Evolutionary conservation across 2,329 filamentous ascomycete species (phyloP).

Genomic region (Arachnomyces sp.): DNA sequence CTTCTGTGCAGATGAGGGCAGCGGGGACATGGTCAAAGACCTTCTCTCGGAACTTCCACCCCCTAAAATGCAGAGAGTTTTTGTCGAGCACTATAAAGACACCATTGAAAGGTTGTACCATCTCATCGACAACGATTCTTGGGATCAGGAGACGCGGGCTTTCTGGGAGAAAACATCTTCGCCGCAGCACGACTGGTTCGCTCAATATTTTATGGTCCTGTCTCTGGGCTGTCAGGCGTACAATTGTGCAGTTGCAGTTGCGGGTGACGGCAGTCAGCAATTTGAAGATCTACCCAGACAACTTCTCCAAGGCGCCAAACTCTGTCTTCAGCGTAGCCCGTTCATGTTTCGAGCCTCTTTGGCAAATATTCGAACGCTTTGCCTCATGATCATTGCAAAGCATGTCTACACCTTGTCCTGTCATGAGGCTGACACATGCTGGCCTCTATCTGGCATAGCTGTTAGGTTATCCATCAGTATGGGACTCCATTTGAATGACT

Average conservation of each 20-base stretch:
- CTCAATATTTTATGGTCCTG: conserved; percentile 13
- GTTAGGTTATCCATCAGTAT: conserved; percentile 33
- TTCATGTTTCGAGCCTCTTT: conserved; percentile 11
- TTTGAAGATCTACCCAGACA: conserved; percentile 4
- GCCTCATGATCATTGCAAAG: conserved; percentile 16
- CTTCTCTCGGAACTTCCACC: conserved; percentile 8
- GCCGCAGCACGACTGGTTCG: conserved; percentile 13
- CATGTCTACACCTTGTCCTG: conserved; percentile 13
- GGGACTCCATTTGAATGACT: conserved; percentile 38
- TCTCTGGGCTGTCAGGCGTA: conserved; percentile 10
- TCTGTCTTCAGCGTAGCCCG: conserved; percentile 12
- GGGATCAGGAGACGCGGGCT: conserved; percentile 47
- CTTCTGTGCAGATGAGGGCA: background rate
- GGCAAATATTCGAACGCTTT: conserved; percentile 13
- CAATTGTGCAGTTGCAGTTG: conserved; percentile 5
- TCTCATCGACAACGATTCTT: conserved; percentile 51
- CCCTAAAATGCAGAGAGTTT: conserved; percentile 32
- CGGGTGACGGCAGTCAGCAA: too few species aligned
- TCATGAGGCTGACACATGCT: conserved; percentile 14
- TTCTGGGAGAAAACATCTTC: conserved; percentile 36
- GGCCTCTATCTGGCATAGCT: conserved; percentile 23
- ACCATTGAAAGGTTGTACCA: conserved; percentile 49
- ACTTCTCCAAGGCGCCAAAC: conserved; percentile 13
- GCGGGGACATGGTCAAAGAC: conserved; percentile 4
- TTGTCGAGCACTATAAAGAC: conserved; percentile 49